Conservation (phyloP, 1,284 basidiomycete genomes). For the Psilocybe mexicana region DNA sequence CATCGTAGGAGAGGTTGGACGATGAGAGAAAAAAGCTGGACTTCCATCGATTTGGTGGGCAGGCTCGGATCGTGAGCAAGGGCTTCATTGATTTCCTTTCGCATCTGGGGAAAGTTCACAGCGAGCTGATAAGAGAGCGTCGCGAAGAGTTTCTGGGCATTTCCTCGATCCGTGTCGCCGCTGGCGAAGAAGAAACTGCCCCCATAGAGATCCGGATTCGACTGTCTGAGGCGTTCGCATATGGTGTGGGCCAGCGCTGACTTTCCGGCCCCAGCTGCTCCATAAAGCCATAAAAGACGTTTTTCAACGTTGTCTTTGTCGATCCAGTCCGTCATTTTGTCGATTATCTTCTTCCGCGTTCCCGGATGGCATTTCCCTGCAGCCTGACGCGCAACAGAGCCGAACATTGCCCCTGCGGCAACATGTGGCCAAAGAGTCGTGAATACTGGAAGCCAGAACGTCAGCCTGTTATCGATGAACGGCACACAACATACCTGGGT, state of each 20-base stretch:
- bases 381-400: neutral
- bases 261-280: neutral
- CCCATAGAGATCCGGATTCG: neutral
- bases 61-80: conserved; percentile 1
- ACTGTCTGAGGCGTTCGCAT: neutral
- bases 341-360: neutral
- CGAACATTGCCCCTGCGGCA: conserved; percentile 1
- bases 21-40: conserved; percentile 2
- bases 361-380: conserved; percentile 4
- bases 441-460: too few species aligned
- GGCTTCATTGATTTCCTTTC: neutral
- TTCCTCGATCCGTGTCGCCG: neutral
- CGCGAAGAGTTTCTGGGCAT: neutral
- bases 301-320: neutral
- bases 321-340: neutral
- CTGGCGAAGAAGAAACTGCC: neutral
- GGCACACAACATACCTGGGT: too few species aligned
- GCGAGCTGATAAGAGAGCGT: conserved; percentile 14
- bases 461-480: too few species aligned
- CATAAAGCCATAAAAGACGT: neutral
- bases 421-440: neutral
- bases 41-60: conserved; percentile 3
- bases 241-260: neutral
- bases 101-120: neutral
- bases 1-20: neutral